Conservation (phyloP, 2,329 filamentous ascomycete genomes). For the Falciphora oryzae region DNA sequence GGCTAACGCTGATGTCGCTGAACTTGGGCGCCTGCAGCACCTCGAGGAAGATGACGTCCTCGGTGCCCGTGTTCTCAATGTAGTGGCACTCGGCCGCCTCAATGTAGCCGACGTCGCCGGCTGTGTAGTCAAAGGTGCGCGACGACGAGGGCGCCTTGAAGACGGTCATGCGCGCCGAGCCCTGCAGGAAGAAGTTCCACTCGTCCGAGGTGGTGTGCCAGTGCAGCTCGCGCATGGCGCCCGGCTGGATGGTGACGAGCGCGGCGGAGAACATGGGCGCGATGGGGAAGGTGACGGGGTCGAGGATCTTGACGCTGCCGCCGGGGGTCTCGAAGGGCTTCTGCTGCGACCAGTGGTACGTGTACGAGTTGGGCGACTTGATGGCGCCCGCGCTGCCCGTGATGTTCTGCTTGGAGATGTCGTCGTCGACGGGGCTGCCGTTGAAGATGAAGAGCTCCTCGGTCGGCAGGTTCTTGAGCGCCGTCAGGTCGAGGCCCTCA, state of each 20-base stretch:
- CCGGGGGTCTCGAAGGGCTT: constrained; percentile 45
- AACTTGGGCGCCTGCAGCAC: constrained; percentile 48
- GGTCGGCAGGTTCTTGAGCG: constrained; percentile 41
- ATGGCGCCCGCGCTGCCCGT: constrained; percentile 39
- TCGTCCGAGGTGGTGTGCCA: constrained; percentile 57
- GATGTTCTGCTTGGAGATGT: constrained; percentile 40
- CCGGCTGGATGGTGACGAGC: constrained; percentile 51
- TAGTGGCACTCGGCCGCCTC: constrained; percentile 51
- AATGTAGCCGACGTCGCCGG: constrained; percentile 55
- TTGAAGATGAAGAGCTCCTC: constrained; percentile 48
- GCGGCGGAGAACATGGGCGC: constrained; percentile 49
- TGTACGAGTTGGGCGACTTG: constrained; percentile 33
- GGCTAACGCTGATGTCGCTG: constrained; percentile 48
- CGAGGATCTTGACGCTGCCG: constrained; percentile 54
- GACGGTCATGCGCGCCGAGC: constrained; percentile 49
- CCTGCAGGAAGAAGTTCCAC: constrained; percentile 55
- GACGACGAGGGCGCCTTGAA: constrained; percentile 44
- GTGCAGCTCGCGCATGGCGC: constrained; percentile 60
- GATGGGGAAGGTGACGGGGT: constrained; percentile 51
- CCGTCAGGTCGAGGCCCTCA: constrained; percentile 34
- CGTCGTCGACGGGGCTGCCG: constrained; percentile 39
- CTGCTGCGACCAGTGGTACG: constrained; percentile 48
- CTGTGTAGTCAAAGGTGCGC: constrained; percentile 53
- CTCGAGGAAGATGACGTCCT: constrained; percentile 54
- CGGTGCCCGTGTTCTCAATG: constrained; percentile 54